Evolutionary conservation across 2,329 filamentous ascomycete genomes (phyloP), one percentile per base, ranked within the genome.

Genomic region (Rhinocladiella similis): DNA sequence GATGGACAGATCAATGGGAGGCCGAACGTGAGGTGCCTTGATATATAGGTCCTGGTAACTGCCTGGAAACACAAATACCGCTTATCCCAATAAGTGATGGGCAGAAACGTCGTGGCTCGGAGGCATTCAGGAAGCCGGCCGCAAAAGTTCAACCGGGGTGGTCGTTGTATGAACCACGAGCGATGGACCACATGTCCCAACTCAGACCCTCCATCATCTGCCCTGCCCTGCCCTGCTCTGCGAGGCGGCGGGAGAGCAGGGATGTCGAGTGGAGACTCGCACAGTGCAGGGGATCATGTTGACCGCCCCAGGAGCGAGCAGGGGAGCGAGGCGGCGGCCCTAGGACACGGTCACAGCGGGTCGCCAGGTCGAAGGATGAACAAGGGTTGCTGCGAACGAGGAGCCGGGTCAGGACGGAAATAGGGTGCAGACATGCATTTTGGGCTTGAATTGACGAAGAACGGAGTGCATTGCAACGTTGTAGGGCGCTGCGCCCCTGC

Each of bases 91-190:
- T 43, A 20, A 13, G 54, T 54, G 14, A 52, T 51, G 53, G 56
- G 38, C 16, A 41, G 50, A 48, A 41, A 27, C 50, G 49, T 38
- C 50, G 47, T 47, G 54, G 47, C 43, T 50, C 39, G 35, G 35
- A 46, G 53, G 45, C 45, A 42, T 47, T 18, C 29, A 43, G 20
- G 47, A 36, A 45, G 12, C 49, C 45, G 39, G 35, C 54, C 42
- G 41, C 59, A 62, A 62, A 62, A 62, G 59, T 57, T 53, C 56
- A 59, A 57, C 53, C 59, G 56, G 53, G 59, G 59, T 36, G 43
- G 25, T 42, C 29, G 29, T n/a, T 33, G 29, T 7, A 9, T 33
- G 29, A 51, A 25, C 47, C 49, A 49, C 33, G 39, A 47, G 46
- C 42, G 35, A 29, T 20, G 43, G 57, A 50, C 49, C 54, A 57